Evolutionary conservation across 306 rosid species (phyloP).

Genomic region (Gillenia trifoliata): DNA sequence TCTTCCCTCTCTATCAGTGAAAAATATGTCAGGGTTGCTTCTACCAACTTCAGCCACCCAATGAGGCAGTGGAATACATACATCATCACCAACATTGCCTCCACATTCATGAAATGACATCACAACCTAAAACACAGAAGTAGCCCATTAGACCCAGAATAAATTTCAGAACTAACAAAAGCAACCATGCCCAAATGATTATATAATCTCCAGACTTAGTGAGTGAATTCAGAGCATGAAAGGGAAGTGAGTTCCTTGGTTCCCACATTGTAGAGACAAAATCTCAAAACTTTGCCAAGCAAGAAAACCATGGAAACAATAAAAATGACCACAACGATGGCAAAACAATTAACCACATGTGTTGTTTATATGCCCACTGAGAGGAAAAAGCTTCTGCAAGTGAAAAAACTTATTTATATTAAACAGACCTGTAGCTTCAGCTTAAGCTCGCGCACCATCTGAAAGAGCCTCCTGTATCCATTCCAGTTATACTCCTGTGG

Average conservation of each 20-base stretch:
- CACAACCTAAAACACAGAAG: slow-evolving; percentile 55
- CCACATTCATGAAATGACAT: slow-evolving; percentile 99
- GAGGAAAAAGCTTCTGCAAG: not conserved
- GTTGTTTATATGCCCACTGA: not conserved
- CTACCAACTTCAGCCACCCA: slow-evolving; percentile 99
- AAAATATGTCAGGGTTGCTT: slow-evolving; percentile 89
- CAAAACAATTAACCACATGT: not conserved
- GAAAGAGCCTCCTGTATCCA: slow-evolving; percentile 93
- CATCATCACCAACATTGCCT: slow-evolving; percentile 95
- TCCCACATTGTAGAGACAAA: not conserved
- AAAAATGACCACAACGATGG: not conserved
- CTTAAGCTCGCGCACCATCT: slow-evolving; percentile 78
- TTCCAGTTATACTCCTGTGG: slow-evolving; percentile 96
- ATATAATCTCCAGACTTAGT: not conserved
- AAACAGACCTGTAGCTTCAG: slow-evolving; percentile 79
- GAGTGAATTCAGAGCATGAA: not conserved
- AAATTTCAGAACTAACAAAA: slow-evolving; percentile 20
- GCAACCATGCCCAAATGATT: not conserved
- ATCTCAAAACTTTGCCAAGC: not conserved
- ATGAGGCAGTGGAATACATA: slow-evolving; percentile 91
- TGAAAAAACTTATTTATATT: not conserved
- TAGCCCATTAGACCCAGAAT: slow-evolving; percentile 16
- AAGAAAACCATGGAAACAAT: not conserved
- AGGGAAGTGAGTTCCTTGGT: not conserved
- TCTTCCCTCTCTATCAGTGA: slow-evolving; percentile 95